phyloP scores from a whole-genome alignment of 805 yeast genomes.

The Geotrichum ghanense region DNA sequence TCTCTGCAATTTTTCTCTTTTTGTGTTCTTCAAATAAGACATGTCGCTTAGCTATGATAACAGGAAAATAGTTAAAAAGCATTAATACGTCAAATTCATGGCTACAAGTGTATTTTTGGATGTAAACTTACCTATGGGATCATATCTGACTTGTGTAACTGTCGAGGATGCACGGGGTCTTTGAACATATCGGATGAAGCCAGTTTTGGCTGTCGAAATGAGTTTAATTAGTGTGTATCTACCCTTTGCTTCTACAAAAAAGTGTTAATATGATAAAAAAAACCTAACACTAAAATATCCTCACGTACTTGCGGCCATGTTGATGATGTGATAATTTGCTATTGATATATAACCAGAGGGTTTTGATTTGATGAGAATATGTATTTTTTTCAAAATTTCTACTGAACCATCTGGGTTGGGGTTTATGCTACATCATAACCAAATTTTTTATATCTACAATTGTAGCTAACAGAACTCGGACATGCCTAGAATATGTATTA shows the following conservation, averaged over 20 bases:
- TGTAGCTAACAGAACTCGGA: too few species aligned
- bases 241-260: conserved; percentile 46
- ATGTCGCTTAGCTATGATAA: conserved; percentile 60
- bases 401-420: too few species aligned
- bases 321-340: too few species aligned
- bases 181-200: conserved; percentile 67
- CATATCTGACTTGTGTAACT: conserved; percentile 75
- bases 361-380: too few species aligned
- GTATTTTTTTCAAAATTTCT: too few species aligned
- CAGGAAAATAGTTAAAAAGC: neutral
- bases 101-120: too few species aligned
- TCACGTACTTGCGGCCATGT: too few species aligned
- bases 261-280: neutral
- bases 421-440: too few species aligned
- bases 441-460: too few species aligned
- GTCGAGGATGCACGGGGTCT: conserved; percentile 74
- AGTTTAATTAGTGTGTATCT: conserved; percentile 76
- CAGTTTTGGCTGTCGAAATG: conserved; percentile 84
- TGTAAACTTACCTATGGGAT: conserved; percentile 46
- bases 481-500: too few species aligned
- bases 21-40: conserved; percentile 82
- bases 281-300: too few species aligned
- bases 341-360: too few species aligned
- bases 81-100: neutral
- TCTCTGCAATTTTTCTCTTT: conserved; percentile 56